Evolutionary conservation across 768 basidiomycete genomes (phyloP), one percentile per base, ranked within the genome.

Genomic region (Kwoniella dejecticola): DNA sequence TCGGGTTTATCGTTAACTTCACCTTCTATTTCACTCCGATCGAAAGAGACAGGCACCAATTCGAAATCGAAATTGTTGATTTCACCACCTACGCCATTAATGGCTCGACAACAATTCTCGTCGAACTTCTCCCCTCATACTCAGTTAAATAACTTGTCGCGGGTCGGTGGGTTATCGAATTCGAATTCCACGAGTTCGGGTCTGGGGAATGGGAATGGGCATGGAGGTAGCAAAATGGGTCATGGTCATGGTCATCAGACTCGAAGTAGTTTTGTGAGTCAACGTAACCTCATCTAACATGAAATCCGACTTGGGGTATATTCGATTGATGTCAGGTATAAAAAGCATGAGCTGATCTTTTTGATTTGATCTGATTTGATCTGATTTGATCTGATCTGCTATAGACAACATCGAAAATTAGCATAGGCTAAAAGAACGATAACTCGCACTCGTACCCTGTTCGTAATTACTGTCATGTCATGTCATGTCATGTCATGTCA

Each of bases 71-170:
- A 67, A 19, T 46, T 74, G 33, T 38, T 71, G 40, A 74, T 74
- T 40, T 71, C 70, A 27, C 72, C 72, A 10, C 72, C 72, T 24
- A 74, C 72, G 8, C 70, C 72, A 12, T 55, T 74, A 41, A 68
- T 71, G 61, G 70, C 72, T n/a, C 33, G 72, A 23, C 63, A 63
- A 33, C 36, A 12, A 23, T 31, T 29, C 17, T 45, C 29, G 23
- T 49, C 36, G 12, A 47, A 23, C 8, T 17, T 33, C 27, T 17
- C 26, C 26, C 15, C 12, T 10, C 29, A 19, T 27, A 30, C 19
- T 21, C 42, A 11, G 19, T 38, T 26, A 45, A 27, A 15, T 27
- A 26, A 46, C 54, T 36, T 36, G 15, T 36, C 54, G 54, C 54
- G 54, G 54, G 54, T 56, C 54, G 54, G 54, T 42, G 33, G 47